Percentiles rank a stretch among this genome's conserved stretches.
phyloP scores from a whole-genome alignment of 1,284 basidiomycete species.

The Pterula multifida region DNA sequence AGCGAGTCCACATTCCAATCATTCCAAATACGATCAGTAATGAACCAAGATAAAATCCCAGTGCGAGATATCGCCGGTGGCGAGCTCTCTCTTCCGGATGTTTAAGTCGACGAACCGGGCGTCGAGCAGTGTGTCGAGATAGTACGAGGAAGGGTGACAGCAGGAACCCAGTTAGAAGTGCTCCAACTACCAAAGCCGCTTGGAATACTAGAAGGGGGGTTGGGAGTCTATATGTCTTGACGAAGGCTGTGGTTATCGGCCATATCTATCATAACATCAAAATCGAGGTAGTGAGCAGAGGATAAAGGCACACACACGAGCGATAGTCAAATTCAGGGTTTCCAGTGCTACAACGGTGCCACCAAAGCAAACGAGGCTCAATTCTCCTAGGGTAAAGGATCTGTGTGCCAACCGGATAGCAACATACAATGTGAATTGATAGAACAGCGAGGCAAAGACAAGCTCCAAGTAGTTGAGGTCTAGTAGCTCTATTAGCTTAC shows the following conservation, averaged over 20 bases:
- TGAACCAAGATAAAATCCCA: conserved; percentile 77
- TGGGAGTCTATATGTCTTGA: conserved; percentile 89
- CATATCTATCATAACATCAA: conserved; percentile 43
- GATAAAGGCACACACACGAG: conserved; percentile 41
- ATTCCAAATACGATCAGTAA: conserved; percentile 71
- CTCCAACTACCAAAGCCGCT: conserved; percentile 86
- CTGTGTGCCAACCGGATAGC: conserved; percentile 84
- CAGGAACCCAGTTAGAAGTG: conserved; percentile 84
- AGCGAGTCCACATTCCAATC: conserved; percentile 88
- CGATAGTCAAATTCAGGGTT: conserved; percentile 68
- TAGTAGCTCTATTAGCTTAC: conserved; percentile 19
- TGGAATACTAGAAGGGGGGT: conserved; percentile 91
- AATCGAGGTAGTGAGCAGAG: conserved; percentile 1
- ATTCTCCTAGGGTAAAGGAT: conserved; percentile 91
- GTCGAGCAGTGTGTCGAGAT: conserved; percentile 86
- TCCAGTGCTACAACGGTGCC: conserved; percentile 85
- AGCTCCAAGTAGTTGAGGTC: conserved; percentile 77
- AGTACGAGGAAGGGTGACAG: conserved; percentile 92
- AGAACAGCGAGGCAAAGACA: conserved; percentile 67
- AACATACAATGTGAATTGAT: conserved; percentile 85
- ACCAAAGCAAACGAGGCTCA: conserved; percentile 79
- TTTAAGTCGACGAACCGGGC: conserved; percentile 79
- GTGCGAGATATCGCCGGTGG: conserved; percentile 77
- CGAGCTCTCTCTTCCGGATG: conserved; percentile 82
- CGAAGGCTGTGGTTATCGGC: conserved; percentile 71